Evolutionary conservation across 116 monocot species (phyloP), one percentile per base, ranked within the genome.

Genomic region (Thalassia testudinum): DNA sequence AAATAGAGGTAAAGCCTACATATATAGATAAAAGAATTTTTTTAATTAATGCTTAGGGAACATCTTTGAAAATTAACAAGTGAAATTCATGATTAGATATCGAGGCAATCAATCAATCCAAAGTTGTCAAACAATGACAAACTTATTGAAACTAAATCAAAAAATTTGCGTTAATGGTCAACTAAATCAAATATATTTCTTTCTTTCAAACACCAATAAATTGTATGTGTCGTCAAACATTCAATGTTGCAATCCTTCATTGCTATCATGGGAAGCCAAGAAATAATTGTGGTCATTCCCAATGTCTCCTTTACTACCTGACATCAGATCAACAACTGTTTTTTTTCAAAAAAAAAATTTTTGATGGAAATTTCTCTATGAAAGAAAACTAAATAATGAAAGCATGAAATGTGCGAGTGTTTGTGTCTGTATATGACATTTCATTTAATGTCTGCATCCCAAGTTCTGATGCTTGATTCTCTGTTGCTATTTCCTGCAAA

Each of bases 241-340:
- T 65, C 83, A 61, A 83, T 61, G 34, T 79, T 65, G 51, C 70
- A 69, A 52, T 88, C 83, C 55, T 67, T 71, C 19, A 80, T 58
- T 54, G 88, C 80, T 42, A 79, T 61, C 58, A 77, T 71, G 19
- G 88, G 88, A 48, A 89, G 83, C 88, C 88, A 89, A 49, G 83
- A 74, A 14, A 89, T 83, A n/a, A 89, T 80, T 19, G 74, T 80
- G 45, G 83, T 74, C 80, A 80, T 74, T 49, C 88, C 80, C 17
- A 89, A 59, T 14, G 83, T 63, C 56, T 83, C 88, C 62, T 83
- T 89, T 29, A 89, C 88, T 40, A 83, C 64, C 88, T 88, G 53
- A 12, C 29, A 22, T 40, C 24, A 12, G 12, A 26, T 49, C 38
- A 30, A 12, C 27, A 25, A 1, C 29, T 11, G 3, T 18, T 56